Evolutionary conservation across 2,329 filamentous ascomycete species (phyloP), one percentile per base, ranked within the genome.

Genomic region (Aspergillus ochraceoroseus): DNA sequence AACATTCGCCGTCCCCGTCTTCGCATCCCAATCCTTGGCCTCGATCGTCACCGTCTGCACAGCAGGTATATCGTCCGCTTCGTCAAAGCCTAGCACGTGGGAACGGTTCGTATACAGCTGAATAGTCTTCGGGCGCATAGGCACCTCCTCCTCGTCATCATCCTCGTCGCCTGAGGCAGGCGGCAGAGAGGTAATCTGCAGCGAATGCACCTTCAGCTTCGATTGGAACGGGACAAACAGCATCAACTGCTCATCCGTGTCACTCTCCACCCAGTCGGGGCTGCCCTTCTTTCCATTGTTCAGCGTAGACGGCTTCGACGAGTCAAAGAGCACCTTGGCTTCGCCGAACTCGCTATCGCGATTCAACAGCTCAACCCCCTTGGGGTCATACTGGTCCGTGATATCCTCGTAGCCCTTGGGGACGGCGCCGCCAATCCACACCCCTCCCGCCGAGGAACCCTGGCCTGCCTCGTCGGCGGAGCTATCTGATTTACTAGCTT

Each of bases 211-310:
- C 72, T 96, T 98, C 51, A 95, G 64, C 32, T 81, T 86, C 20
- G 83, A 80, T 64, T 89, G 83, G 69, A 98, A 95, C 1, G 92
- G 90, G 42, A 94, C 75, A 66, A 83, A 96, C 32, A 98, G 76
- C 76, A 96, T 85, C 47, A 98, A 72, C 72, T 98, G 92, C 69
- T 96, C 89, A 61, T 98, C 92, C 23, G 90, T 94, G 60, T 95
- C 90, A 64, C 87, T 95, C 72, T 95, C 87, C 14, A 96, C 82
- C 83, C 86, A 96, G 66, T 98, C 90, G 9, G 20, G 9, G 9
- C 67, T 64, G 40, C 69, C 75, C 55, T 80, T 67, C 50, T 75
- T 75, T 39, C 60, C 66, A 49, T 65, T 66, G 33, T 66, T 63
- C 15, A 89, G 64, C 1, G 74, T 73, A 38, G 74, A 79, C 4